Evolutionary conservation across 306 rosid species (phyloP), one percentile per base, ranked within the genome.

Genomic region (Cucumis melo): DNA sequence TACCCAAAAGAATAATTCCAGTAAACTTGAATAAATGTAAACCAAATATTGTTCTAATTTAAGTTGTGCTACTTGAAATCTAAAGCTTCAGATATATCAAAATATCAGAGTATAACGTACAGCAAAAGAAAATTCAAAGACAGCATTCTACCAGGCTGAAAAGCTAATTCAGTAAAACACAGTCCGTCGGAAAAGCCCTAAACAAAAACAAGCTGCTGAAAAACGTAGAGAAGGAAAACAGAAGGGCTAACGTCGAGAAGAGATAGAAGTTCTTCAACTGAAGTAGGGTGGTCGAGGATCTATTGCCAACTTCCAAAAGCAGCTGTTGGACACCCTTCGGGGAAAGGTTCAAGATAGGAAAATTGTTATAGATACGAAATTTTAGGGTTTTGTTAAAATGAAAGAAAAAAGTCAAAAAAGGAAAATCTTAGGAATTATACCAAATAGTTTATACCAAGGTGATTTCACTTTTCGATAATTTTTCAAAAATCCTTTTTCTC

Each of bases 211-310:
- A 16, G 10, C 44, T 1, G 23, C 59, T 8, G 48, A n/a, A 8
- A 3, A 15, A 27, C 48, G 3, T 36, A 21, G 13, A 24, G 46
- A 5, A 27, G 21, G 46, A 5, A 27, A 27, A 11, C 56, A 16
- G 48, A 42, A 76, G 36, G 77, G 64, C 82, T 90, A 89, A 91
- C 98, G 68, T 88, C 87, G 44, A 94, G 88, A 78, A 92, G 87
- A 38, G 87, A 76, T 36, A 94, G 90, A 53, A 94, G 96, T 42
- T 92, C 91, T 11, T 86, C 89, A 81, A 27, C 90, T 27, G 92
- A 80, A 5, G 95, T 36, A 16, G 97, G 95, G 78, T 93, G 93
- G 70, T 88, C 91, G 24, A 78, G 32, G n/a, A 94, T 97, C 89
- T 81, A 61, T 85, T 86, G 10, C 97, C 96, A 71, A 91, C 91